These are phyloP conservation scores for Rhizopus delemar DNA, from an alignment of 371 early-diverging fungal species.

Conservation along the genomic window DNA sequence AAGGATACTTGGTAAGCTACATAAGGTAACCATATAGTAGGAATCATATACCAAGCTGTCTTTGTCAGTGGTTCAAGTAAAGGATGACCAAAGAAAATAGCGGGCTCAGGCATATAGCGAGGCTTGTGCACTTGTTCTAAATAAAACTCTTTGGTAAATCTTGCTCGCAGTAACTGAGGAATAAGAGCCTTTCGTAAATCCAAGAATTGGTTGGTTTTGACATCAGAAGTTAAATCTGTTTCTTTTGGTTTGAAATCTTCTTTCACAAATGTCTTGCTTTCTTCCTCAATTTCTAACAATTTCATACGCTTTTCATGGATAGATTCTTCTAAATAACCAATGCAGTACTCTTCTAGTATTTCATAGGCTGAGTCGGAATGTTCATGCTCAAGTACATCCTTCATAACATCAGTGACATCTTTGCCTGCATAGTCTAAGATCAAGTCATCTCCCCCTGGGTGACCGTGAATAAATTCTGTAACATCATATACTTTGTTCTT, in stretches of 20 bases:
- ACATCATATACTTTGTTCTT: slow-evolving; percentile 82
- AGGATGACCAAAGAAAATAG: slow-evolving; percentile 75
- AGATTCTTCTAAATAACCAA: slow-evolving; percentile 61
- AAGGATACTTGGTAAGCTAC: slow-evolving; percentile 37
- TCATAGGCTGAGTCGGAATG: slow-evolving; percentile 87
- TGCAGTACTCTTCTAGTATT: slow-evolving; percentile 74
- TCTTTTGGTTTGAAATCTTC: slow-evolving; percentile 48
- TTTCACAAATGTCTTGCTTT: slow-evolving; percentile 41
- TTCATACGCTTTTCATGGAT: slow-evolving; percentile 33
- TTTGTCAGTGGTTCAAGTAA: slow-evolving; percentile 79
- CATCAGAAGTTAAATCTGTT: slow-evolving; percentile 48
- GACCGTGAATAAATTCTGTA: slow-evolving; percentile 75
- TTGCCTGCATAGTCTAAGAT: slow-evolving; percentile 75
- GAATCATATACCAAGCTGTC: slow-evolving; percentile 91
- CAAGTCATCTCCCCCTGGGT: slow-evolving; percentile 79
- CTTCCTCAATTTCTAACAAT: slow-evolving; percentile 30
- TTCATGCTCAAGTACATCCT: slow-evolving; percentile 73
- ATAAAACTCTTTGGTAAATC: slow-evolving; percentile 79
- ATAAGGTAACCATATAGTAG: slow-evolving; percentile 83
- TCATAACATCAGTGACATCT: slow-evolving; percentile 71
- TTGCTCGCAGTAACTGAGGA: slow-evolving; percentile 72
- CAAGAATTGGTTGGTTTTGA: slow-evolving; percentile 70
- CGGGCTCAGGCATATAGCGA: slow-evolving; percentile 73
- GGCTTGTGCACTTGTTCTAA: slow-evolving; percentile 91
- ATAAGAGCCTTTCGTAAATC: slow-evolving; percentile 81